Base-by-base conservation (phyloP, 2,329 filamentous ascomycete genomes). In the Colletotrichum sp. region DNA sequence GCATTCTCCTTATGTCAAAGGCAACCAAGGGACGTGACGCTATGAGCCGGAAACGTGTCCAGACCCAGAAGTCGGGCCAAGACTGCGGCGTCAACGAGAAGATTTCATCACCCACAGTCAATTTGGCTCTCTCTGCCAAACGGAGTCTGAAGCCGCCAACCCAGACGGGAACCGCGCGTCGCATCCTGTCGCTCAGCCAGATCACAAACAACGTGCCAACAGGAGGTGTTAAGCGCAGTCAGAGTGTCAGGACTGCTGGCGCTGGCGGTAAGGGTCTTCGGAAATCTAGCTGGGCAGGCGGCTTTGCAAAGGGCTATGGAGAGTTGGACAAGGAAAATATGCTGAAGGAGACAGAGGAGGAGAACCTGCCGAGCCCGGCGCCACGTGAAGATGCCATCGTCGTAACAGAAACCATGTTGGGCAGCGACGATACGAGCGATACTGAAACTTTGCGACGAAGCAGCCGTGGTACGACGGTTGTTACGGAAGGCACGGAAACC, bases 171-270 rank as follows among this genome's bases (percentile, higher is more conserved):
- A 89, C 93, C 82, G 90, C 92, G 82, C 91, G 96, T 55, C 93
- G 97, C 65, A 98, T 99, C 81, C 91, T 98, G 75, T 98, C 95
- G 67, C 91, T 99, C 44, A 98, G 94, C 83, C 95, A 98, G 85
- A 98, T 99, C 80, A 95, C 92, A 70, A 93, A 93, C 82, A 96
- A 97, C 81, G 88, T 91, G 39, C 88, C 92, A 8, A 86, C 85
- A 9, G 90, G 91, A 24, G 92, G 91, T 63, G 88, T 98, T 78
- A 94, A 93, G 86, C 90, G 95, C 76, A 96, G 94, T 83, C 94
- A 96, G 82, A 96, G 94, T 74, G 94, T 95, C 79, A 93, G 94
- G 80, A 92, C 91, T 26, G 89, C 92, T 32, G 86, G 85, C 6
- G 81, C 79, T 39, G 85, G 84, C 13, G 81, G 83, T 2, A 88